Evolutionary conservation across 1,284 basidiomycete species (phyloP), one percentile per base, ranked within the genome.

Genomic region (Bjerkandera adusta): DNA sequence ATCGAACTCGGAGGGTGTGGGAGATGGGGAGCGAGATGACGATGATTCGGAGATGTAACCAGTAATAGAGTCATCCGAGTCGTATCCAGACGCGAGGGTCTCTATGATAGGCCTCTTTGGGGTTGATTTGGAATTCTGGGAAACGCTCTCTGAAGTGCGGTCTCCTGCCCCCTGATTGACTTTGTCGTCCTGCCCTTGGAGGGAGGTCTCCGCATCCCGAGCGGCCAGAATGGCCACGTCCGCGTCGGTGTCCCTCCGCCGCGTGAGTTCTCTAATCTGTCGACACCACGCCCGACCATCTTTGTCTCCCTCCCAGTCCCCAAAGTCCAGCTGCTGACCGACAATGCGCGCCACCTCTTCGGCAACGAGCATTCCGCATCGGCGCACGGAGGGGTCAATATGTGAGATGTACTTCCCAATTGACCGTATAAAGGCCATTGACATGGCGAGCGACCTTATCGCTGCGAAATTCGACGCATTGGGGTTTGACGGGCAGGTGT

Each of bases 341-440:
- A 73, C 70, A 27, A 70, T 68, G 5, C 69, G 64, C 1, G 89
- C 86, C 11, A 89, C 75, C 41, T 88, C 69, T 64, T 99, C 96
- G 0, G 91, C 96, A 0, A 84, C 82, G 10, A 98, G 76, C 94
- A 98, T 97, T 2, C 96, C 96, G 54, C 92, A 86, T n/a, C 86
- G 76, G 2, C 95, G 83, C 11, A 97, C 76, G 1, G 79, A 75
- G 3, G 75, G 68, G 48, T 96, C 92, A 3, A 87, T 69, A 57
- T 97, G 92, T 0, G 74, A 75, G 34, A 97, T 82, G 59, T 94
- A 96, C 5, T 68, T 67, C 7, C 87, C 81, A 24, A 97, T 76
- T 4, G 84, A 83, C 16, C 75, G 71, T 47, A 98, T 77, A 59
- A 98, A 88, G 0, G 70, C 50, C 1, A 82, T 68, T 1, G 82